These are phyloP conservation scores for Wickerhamomyces rabaulensis DNA, from an alignment of 805 yeast genomes.

Conservation along the genomic window DNA sequence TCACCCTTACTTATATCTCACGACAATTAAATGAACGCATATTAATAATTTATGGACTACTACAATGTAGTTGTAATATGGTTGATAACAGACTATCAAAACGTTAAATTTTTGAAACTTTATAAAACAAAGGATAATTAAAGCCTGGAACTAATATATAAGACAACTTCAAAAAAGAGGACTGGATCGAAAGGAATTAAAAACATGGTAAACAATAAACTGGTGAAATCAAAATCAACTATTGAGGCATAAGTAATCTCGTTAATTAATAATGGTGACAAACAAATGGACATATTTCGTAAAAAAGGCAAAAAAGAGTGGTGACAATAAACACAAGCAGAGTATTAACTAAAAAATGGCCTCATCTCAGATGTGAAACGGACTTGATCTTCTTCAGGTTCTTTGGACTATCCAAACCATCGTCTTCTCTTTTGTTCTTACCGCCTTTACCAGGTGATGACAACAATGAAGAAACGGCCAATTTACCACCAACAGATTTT, in stretches of 20 bases:
- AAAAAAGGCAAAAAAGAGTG: too few relatives aligned
- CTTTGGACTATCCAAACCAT: background rate
- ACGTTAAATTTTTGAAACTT: background rate
- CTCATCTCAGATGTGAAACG: background rate
- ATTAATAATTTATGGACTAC: background rate
- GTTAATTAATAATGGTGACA: background rate
- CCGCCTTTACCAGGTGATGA: slow-evolving; percentile 10
- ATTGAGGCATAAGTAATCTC: background rate
- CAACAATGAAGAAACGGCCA: slow-evolving; percentile 19
- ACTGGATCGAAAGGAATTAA: too few relatives aligned
- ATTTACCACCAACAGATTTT: background rate
- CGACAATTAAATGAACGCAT: too few relatives aligned
- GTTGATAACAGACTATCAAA: background rate
- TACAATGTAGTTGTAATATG: background rate
- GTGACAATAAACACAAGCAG: too few relatives aligned
- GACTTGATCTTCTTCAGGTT: slow-evolving; percentile 2
- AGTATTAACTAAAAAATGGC: too few relatives aligned
- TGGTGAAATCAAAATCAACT: background rate
- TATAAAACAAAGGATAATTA: background rate
- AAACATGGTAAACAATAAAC: background rate
- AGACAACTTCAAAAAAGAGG: background rate
- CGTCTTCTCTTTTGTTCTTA: slow-evolving; percentile 4
- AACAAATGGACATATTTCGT: background rate
- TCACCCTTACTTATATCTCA: too few relatives aligned
- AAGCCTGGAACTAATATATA: background rate